Percentiles rank a stretch among this genome's conserved stretches.
phyloP scores from a whole-genome alignment of 192 early-diverging fungal genomes.

The Coemansia sp. region DNA sequence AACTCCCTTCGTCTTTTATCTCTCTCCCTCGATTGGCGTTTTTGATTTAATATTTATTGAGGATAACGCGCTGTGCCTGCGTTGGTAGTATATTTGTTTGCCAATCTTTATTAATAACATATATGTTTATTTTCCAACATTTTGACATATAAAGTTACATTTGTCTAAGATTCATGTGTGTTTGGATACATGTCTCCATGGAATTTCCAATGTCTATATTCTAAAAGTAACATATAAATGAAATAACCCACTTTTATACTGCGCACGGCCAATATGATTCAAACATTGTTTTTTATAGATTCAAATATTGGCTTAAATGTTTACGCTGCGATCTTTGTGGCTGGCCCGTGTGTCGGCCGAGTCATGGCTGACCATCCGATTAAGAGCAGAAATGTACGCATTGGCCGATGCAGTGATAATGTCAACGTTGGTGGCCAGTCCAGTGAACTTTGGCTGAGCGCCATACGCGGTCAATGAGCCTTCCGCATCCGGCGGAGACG shows the following conservation, averaged over 20 bases:
- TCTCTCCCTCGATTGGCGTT: neutral
- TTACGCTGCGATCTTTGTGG: constrained; percentile 45
- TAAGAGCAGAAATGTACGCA: constrained; percentile 87
- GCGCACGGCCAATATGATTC: too few species aligned
- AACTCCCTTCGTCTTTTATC: neutral
- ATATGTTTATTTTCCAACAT: neutral
- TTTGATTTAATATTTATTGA: neutral
- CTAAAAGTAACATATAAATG: too few species aligned
- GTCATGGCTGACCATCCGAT: constrained; percentile 55
- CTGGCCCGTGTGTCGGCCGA: constrained; percentile 29
- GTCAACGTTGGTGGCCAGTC: constrained; percentile 80
- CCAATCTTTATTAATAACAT: neutral
- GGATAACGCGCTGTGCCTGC: too few species aligned
- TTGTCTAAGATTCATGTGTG: too few species aligned
- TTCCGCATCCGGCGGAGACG: constrained; percentile 39
- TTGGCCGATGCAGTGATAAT: constrained; percentile 84
- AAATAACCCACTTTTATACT: too few species aligned
- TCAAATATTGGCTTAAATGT: constrained; percentile 19
- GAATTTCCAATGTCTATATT: too few species aligned
- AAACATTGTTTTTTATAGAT: too few species aligned
- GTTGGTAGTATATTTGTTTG: too few species aligned
- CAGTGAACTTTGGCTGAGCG: constrained; percentile 60
- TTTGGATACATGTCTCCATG: too few species aligned
- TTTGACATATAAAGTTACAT: neutral
- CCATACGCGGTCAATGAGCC: constrained; percentile 28